Conservation (phyloP, 1,284 basidiomycete species). For the Malassezia dermatis region DNA sequence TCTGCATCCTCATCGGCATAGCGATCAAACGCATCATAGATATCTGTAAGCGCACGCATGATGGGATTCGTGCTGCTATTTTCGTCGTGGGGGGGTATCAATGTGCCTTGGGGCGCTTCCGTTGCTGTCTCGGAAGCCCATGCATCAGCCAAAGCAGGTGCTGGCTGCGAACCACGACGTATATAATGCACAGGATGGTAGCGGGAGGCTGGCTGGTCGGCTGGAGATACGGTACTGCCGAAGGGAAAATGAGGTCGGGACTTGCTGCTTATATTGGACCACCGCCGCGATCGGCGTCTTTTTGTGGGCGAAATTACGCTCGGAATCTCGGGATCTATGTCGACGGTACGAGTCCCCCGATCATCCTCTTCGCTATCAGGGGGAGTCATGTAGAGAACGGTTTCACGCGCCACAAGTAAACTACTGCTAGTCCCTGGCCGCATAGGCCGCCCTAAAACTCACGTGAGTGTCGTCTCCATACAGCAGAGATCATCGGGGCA, state of each 20-base stretch:
- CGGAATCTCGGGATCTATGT: background rate
- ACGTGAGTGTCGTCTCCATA: background rate
- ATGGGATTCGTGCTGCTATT: background rate
- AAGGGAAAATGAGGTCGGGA: background rate
- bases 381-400: background rate
- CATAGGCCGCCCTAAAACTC: background rate
- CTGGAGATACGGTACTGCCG: background rate
- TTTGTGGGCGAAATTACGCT: background rate
- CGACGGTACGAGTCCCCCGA: background rate
- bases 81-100: background rate
- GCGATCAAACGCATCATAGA: background rate
- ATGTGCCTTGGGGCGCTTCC: background rate
- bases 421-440: background rate
- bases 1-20: conserved; percentile 1
- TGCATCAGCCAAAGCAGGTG: background rate
- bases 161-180: background rate
- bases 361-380: background rate
- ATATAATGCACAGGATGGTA: background rate
- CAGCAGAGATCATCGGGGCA: background rate
- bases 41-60: background rate
- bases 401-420: background rate
- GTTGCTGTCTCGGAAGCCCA: background rate
- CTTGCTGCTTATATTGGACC: background rate
- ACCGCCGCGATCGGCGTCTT: background rate
- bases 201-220: background rate